phyloP scores from a whole-genome alignment of 768 basidiomycete species.

The Tubosaeta sp. region DNA sequence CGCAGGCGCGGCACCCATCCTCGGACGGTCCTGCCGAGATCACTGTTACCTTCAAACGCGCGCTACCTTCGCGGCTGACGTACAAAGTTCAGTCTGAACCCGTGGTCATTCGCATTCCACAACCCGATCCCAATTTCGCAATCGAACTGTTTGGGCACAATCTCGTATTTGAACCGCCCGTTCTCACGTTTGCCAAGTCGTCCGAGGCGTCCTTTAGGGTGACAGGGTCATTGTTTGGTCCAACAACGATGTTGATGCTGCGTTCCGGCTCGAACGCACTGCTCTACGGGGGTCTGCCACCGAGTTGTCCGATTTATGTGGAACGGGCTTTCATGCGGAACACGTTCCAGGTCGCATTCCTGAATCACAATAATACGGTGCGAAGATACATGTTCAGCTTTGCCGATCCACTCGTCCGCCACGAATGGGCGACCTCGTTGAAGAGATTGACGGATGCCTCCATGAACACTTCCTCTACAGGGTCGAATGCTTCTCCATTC shows the following conservation, averaged over 20 bases:
- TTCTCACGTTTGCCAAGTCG: constrained; percentile 73
- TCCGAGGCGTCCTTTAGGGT: constrained; percentile 87
- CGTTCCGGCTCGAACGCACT: constrained; percentile 81
- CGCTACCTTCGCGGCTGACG: constrained; percentile 74
- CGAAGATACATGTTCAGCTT: constrained; percentile 96
- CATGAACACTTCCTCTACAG: constrained; percentile 18
- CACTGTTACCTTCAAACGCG: constrained; percentile 64
- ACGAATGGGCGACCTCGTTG: constrained; percentile 69
- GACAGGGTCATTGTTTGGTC: constrained; percentile 79
- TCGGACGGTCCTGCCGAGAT: constrained; percentile 43
- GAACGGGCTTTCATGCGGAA: constrained; percentile 96
- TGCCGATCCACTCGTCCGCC: constrained; percentile 68
- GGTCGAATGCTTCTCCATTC: constrained; percentile 32
- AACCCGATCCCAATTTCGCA: constrained; percentile 74
- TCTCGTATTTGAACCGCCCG: constrained; percentile 81
- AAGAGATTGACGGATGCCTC: constrained; percentile 62
- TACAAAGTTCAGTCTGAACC: constrained; percentile 87
- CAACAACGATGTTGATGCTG: constrained; percentile 78
- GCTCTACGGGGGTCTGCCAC: constrained; percentile 75
- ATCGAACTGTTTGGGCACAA: constrained; percentile 88
- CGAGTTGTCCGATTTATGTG: constrained; percentile 71
- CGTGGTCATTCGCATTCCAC: constrained; percentile 81
- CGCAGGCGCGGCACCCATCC: constrained; percentile 57
- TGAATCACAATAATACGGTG: constrained; percentile 59
- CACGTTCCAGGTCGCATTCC: constrained; percentile 90